Conservation (phyloP, 768 basidiomycete species). For the Jaapia argillacea region DNA sequence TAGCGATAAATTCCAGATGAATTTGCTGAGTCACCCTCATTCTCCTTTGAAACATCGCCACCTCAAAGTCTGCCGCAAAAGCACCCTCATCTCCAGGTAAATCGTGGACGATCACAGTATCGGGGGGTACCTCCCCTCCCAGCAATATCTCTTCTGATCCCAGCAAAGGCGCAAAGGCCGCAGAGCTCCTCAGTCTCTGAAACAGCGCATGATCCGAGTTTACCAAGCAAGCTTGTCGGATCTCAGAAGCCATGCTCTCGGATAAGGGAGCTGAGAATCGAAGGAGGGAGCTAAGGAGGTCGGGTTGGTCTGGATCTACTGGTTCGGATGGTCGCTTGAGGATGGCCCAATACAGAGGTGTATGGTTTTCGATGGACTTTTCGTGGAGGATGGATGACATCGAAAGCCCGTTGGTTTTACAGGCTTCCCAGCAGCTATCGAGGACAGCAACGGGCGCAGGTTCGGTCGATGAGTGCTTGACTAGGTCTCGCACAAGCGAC, state of each 20-base stretch:
- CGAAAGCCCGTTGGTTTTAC: conserved; percentile 35
- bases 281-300: conserved; percentile 40
- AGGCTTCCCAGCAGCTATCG: conserved; percentile 54
- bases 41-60: conserved; percentile 58
- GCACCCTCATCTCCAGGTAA: conserved; percentile 46
- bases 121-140: conserved; percentile 14
- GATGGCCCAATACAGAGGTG: conserved; percentile 67
- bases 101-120: conserved; percentile 38
- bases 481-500: conserved; percentile 42
- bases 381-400: conserved; percentile 52
- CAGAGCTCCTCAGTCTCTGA: conserved; percentile 41
- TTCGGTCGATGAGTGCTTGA: conserved; percentile 16
- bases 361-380: conserved; percentile 50
- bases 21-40: conserved; percentile 53
- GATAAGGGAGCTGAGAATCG: conserved; percentile 37
- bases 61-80: conserved; percentile 42
- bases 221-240: conserved; percentile 57
- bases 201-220: conserved; percentile 53
- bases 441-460: conserved; percentile 32
- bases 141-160: conserved; percentile 40
- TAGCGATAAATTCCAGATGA: conserved; percentile 55
- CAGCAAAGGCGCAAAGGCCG: conserved; percentile 40
- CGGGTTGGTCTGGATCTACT: conserved; percentile 5
- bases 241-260: conserved; percentile 39
- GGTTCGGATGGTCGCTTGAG: conserved; percentile 34